phyloP scores from a whole-genome alignment of 768 basidiomycete species.

The Clavaria fumosa region DNA sequence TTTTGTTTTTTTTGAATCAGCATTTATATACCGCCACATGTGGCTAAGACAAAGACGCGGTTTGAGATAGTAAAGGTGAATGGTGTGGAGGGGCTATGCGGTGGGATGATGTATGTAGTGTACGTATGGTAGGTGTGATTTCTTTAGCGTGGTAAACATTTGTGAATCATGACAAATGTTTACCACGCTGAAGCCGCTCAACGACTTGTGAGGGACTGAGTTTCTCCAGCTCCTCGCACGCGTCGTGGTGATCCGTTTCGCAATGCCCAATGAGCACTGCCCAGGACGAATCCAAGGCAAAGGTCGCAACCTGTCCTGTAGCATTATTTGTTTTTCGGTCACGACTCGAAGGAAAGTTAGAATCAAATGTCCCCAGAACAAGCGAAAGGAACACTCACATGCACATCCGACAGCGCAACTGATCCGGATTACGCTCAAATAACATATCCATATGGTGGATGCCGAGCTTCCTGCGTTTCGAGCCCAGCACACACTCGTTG shows the following conservation, averaged over 20 bases:
- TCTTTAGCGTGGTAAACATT: not conserved
- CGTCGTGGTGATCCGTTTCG: conserved; percentile 17
- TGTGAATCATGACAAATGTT: not conserved
- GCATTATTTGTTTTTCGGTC: not conserved
- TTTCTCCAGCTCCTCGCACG: conserved; percentile 19
- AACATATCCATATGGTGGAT: not conserved
- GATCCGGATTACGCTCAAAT: not conserved
- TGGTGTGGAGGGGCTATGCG: not conserved
- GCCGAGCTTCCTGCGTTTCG: not conserved
- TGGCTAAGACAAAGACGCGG: not conserved
- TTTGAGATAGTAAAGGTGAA: not conserved
- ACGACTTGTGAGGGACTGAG: conserved; percentile 19
- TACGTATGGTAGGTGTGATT: not conserved
- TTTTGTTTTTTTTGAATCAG: no score
- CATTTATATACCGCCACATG: not conserved
- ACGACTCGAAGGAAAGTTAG: not conserved
- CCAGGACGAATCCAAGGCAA: conserved; percentile 12
- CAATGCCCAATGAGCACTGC: conserved; percentile 20
- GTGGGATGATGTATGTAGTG: not conserved
- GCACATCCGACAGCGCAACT: not conserved
- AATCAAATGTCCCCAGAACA: not conserved
- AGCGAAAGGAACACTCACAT: not conserved
- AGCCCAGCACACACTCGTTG: not conserved
- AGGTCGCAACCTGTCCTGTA: not conserved
- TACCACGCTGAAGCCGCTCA: conserved; percentile 17